Base-by-base conservation (phyloP, 352 stramenopile genomes). In the Thalassiosira delicatula region DNA sequence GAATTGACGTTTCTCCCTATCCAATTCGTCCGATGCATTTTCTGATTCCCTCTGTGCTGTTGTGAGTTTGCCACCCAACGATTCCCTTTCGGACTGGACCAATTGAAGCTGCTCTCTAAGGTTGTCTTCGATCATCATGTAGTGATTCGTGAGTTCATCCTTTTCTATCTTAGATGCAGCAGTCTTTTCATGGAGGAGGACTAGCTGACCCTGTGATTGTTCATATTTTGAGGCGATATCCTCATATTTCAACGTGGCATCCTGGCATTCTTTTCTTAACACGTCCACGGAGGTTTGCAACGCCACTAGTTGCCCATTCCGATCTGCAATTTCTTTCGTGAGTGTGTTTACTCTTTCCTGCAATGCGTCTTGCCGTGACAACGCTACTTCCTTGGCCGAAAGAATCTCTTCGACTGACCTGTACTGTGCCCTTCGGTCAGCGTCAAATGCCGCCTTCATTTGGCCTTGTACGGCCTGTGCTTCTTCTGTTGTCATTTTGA, bases 71-170 rank as follows among this genome's bases (percentile, higher is more conserved):
- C 63, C 63, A 7, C 72, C 67, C 0, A 73, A 35, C 7, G 40
- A 17, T 23, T 79, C 76, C 59, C 79, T 88, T 51, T 88, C 81
- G 32, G 14, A 35, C 65, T 86, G 79, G 42, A 81, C 59, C 8
- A 54, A 65, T 37, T 81, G 60, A 0, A 87, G 66, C 46, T 87
- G 81, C 11, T 23, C 53, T 30, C 81, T 44, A 65, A 87, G 81
- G 21, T 84, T 65, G 40, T 87, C 75, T 76, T 87, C 81, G 35
- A 87, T 88, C 57, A 76, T 66, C 81, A 88, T 88, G 27, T 88
- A 88, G 54, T 88, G 81, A n/a, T 67, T 23, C 32, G 62, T 70
- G 17, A 88, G 76, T 1, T 84, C 63, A 53, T 84, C 68, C 3
- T 70, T 71, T 49, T 83, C 72, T 4, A 74, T 25, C 54, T 82